Percentiles rank a stretch among this genome's conserved stretches.
Conservation (phyloP, 2,329 filamentous ascomycete species). For the Aspergillus sp. region DNA sequence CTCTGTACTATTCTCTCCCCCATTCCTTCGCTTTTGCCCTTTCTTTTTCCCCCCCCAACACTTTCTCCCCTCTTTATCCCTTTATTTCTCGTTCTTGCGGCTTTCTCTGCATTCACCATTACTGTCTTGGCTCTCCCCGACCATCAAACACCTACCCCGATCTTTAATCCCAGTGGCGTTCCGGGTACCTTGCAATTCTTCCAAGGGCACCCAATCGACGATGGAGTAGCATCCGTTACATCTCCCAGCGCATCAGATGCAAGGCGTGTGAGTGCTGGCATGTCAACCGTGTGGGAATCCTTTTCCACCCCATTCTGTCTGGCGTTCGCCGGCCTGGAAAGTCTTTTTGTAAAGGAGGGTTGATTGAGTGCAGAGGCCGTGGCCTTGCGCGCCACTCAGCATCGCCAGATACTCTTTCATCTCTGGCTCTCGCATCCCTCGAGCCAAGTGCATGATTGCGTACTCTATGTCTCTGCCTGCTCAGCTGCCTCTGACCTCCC, state of each 20-base stretch:
- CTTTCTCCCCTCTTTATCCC: neutral
- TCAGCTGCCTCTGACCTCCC: neutral
- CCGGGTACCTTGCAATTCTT: neutral
- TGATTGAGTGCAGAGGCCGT: neutral
- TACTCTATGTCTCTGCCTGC: neutral
- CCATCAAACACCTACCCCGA: neutral
- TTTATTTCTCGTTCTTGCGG: neutral
- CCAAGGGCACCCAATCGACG: neutral
- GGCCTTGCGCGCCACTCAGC: neutral
- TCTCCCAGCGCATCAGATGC: neutral
- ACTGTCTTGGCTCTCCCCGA: neutral
- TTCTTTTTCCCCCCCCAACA: neutral
- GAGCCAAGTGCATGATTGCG: slow-evolving; percentile 7
- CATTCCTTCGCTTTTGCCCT: neutral
- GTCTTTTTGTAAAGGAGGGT: neutral
- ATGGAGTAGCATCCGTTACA: neutral
- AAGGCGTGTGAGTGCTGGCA: slow-evolving; percentile 3
- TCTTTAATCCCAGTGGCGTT: neutral
- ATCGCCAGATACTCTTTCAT: neutral
- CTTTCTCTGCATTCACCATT: neutral
- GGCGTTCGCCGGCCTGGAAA: neutral
- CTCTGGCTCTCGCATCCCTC: neutral
- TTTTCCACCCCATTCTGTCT: neutral
- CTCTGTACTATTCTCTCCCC: neutral
- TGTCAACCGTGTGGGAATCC: neutral